These are phyloP conservation scores for Barnettozyma pratensis DNA, from an alignment of 805 yeast genomes.

Conservation along the genomic window DNA sequence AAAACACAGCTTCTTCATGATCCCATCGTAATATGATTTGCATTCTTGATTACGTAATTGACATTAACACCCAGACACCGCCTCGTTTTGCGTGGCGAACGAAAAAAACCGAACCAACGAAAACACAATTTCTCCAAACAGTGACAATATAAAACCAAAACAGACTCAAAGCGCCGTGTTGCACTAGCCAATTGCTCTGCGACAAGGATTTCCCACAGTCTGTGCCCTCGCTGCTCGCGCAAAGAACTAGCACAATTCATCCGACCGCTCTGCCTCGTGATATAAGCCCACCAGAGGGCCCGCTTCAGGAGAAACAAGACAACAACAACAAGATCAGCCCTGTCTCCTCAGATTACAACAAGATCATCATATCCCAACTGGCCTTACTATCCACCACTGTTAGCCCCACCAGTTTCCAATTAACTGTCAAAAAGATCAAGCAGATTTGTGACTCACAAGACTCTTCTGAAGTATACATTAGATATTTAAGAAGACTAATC, in stretches of 20 bases:
- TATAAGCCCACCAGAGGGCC: constrained; percentile 11
- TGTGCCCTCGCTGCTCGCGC: not conserved
- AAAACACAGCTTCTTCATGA: no score
- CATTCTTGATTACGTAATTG: not conserved
- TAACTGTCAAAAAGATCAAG: constrained; percentile 40
- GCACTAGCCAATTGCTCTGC: constrained; percentile 3
- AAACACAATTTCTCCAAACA: not conserved
- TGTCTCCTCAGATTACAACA: constrained; percentile 13
- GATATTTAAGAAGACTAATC: constrained; percentile 29
- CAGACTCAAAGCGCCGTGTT: not conserved
- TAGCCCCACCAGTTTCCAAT: constrained; percentile 34
- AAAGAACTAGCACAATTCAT: constrained; percentile 5
- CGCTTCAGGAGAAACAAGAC: not conserved
- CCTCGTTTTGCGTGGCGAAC: not conserved
- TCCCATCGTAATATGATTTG: no score
- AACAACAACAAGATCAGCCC: not conserved
- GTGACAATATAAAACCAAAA: not conserved
- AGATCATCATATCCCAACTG: constrained; percentile 47
- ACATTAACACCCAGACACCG: not conserved
- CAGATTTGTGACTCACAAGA: constrained; percentile 34
- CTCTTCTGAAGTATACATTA: constrained; percentile 29
- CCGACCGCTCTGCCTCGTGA: constrained; percentile 4
- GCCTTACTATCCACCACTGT: constrained; percentile 44
- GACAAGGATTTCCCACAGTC: not conserved
- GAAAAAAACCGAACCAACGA: constrained; percentile 1